Base-by-base conservation (phyloP, 129 eudicot species). In the Lactuca saligna region DNA sequence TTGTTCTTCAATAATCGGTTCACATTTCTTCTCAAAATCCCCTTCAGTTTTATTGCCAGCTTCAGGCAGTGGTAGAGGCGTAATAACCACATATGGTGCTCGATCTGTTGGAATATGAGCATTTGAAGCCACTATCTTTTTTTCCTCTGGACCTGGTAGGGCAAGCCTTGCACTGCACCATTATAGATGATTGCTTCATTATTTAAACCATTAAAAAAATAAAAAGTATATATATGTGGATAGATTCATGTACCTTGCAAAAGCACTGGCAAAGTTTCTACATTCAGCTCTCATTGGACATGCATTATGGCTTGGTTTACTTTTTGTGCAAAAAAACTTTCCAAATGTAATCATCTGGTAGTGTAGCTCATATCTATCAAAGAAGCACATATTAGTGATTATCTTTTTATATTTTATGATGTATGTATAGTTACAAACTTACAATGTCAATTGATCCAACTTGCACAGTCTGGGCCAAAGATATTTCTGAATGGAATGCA, bases 261-360 rank as follows among this genome's bases (percentile, higher is more conserved):
- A 93, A 71, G 98, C 98, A 81, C 97, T 93, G 25, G 99, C 97
- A 33, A 89, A 93, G 80, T 93, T 97, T 71, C 95, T 77, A 82
- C 97, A 93, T 74, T 93, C 97, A 70, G 77, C 97, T 85, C 90
- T 89, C 95, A 93, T 65, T 39, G 98, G 99, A 69, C 99, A 89
- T 46, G 97, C 99, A 74, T 93, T 93, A 73, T 97, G 89, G 70
- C 89, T 93, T 33, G 99, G 99, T 31, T 83, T 78, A 54, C 84
- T 85, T 84, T 93, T 93, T 16, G 99, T 89, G 86, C 99, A 93
- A 68, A 93, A 93, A 50, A 93, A 97, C 99, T 93, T 93, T 81
- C 99, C 99, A 74, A 93, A 93, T 69, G 99, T 93, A 54, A 93
- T 93, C 99, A 93, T 82, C 56, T 93, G 97, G 70, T 87, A 93